A percentile compares a stretch with the other conserved stretches of the same genome.
phyloP scores from a whole-genome alignment of 1,284 basidiomycete species.

The Trametes hirsuta region DNA sequence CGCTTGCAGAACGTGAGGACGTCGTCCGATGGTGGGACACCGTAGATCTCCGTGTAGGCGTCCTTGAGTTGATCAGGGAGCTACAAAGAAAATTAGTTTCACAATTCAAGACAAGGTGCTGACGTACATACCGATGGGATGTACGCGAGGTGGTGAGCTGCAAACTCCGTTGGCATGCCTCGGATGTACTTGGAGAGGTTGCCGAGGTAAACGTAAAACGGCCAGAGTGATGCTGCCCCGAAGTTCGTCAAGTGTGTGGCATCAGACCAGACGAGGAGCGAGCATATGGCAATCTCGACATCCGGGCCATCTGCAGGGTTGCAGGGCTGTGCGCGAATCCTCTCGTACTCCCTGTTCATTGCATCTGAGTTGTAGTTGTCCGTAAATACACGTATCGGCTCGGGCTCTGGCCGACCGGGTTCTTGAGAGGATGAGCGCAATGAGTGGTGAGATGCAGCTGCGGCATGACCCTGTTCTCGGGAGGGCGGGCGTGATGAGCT shows the following conservation, averaged over 20 bases:
- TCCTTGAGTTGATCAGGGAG: conserved; percentile 35
- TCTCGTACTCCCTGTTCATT: conserved; percentile 16
- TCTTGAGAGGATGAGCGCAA: background rate
- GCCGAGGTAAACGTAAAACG: conserved; percentile 17
- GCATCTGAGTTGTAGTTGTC: conserved; percentile 23
- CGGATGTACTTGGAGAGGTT: conserved; percentile 30
- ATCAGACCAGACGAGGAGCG: conserved; percentile 26
- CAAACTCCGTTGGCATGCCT: conserved; percentile 15
- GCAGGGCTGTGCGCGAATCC: conserved; percentile 10
- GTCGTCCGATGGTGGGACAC: conserved; percentile 13
- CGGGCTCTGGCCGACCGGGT: background rate
- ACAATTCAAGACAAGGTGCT: background rate
- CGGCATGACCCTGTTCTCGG: too few species aligned
- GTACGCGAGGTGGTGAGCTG: conserved; percentile 33
- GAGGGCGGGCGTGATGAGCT: too few species aligned
- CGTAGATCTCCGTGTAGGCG: conserved; percentile 17
- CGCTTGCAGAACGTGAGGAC: too few species aligned
- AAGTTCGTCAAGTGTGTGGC: conserved; percentile 24
- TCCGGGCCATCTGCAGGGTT: background rate
- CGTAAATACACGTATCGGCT: conserved; percentile 7
- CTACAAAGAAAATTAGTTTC: background rate
- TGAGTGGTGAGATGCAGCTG: background rate
- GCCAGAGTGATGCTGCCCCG: conserved; percentile 18
- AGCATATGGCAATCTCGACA: conserved; percentile 19
- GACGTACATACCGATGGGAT: too few species aligned